Conservation (phyloP, 176 grass and related monocot genomes). For the Olyra latifolia region DNA sequence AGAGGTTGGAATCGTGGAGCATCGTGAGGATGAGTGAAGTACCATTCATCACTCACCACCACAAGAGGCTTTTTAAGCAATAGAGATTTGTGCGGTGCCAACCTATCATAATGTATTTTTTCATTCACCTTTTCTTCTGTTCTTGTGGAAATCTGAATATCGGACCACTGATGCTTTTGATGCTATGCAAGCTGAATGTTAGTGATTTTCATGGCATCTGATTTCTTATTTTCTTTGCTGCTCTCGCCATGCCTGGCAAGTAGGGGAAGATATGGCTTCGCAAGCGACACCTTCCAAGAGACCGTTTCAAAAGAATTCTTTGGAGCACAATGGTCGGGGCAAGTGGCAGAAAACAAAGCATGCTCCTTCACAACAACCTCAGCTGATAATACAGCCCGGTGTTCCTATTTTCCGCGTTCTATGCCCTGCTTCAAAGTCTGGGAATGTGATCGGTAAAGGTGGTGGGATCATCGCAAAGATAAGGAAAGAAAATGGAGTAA, state of each 20-base stretch:
- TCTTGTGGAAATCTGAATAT: not conserved
- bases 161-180: not conserved
- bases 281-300: slow-evolving; percentile 66
- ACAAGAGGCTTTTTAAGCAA: no score
- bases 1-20: no score
- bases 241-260: not conserved
- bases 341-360: slow-evolving; percentile 75
- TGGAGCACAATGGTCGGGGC: slow-evolving; percentile 44
- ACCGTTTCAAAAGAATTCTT: slow-evolving; percentile 56
- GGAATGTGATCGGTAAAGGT: slow-evolving; percentile 81
- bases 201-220: not conserved
- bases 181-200: not conserved
- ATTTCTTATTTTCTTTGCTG: not conserved
- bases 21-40: no score
- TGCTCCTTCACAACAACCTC: slow-evolving; percentile 33
- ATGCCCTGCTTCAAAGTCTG: slow-evolving; percentile 74
- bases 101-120: not conserved
- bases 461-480: slow-evolving; percentile 78
- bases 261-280: slow-evolving; percentile 53
- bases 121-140: not conserved
- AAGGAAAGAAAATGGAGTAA: slow-evolving; percentile 67
- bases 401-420: slow-evolving; percentile 65
- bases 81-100: no score
- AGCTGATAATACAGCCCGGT: slow-evolving; percentile 44
- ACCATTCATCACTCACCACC: no score